Percentiles rank a stretch among this genome's conserved stretches.
phyloP scores from a whole-genome alignment of 163 green algal genomes.

The Chloromonas sp. region DNA sequence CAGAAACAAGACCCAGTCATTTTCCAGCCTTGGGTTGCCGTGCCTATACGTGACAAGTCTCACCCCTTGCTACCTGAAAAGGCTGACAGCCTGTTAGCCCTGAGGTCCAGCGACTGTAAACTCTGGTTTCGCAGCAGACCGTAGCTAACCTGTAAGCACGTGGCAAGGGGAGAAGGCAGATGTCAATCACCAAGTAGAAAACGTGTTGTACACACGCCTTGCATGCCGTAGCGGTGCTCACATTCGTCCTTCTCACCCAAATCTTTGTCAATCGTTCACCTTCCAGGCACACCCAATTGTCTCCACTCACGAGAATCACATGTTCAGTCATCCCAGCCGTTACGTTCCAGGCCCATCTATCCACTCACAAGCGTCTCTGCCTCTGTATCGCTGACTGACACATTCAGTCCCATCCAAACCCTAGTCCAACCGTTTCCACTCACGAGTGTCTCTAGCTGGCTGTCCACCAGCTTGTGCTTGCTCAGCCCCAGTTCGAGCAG shows the following conservation, averaged over 20 bases:
- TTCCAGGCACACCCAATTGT: too few relatives aligned
- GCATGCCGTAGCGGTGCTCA: not conserved
- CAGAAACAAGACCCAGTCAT: not conserved
- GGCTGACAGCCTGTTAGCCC: slow-evolving; percentile 35
- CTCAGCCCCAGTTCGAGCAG: slow-evolving; percentile 33
- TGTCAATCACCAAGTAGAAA: not conserved
- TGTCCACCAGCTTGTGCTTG: slow-evolving; percentile 40
- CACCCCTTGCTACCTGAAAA: slow-evolving; percentile 25
- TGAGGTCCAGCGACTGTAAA: slow-evolving; percentile 28
- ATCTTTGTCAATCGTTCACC: too few relatives aligned
- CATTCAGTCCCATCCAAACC: not conserved
- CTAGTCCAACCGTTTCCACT: not conserved
- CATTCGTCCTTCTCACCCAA: not conserved
- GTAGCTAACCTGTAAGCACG: slow-evolving; percentile 24
- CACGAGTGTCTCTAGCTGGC: slow-evolving; percentile 22
- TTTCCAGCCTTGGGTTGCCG: not conserved
- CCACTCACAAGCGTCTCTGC: not conserved
- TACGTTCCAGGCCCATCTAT: not conserved
- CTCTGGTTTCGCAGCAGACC: slow-evolving; percentile 28
- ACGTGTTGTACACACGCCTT: not conserved
- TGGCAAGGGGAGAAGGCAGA: not conserved
- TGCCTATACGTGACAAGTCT: not conserved
- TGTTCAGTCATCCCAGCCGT: too few relatives aligned
- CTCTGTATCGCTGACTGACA: not conserved
- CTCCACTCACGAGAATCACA: too few relatives aligned